Conservation (phyloP, 129 eudicot genomes). For the Artemisia tridentata region DNA sequence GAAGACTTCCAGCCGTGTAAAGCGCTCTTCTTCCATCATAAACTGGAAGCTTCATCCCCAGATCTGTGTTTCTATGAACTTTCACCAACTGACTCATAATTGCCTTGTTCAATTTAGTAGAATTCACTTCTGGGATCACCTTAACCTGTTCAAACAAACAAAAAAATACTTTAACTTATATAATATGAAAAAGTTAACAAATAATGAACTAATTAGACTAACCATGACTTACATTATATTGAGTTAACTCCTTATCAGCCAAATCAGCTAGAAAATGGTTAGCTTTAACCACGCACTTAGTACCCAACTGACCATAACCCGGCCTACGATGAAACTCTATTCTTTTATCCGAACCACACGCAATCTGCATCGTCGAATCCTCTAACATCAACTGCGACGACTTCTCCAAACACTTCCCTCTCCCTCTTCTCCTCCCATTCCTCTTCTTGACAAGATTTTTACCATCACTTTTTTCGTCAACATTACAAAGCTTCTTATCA, state of each 20-base stretch:
- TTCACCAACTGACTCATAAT: constrained; percentile 57
- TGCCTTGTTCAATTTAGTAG: constrained; percentile 51
- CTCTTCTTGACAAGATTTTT: constrained; percentile 19
- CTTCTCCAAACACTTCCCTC: constrained; percentile 30
- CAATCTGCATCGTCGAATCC: constrained; percentile 23
- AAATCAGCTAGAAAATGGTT: constrained; percentile 58
- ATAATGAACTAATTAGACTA: no score
- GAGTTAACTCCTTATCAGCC: constrained; percentile 52
- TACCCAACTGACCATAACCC: constrained; percentile 60
- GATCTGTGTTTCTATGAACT: constrained; percentile 51
- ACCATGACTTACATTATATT: constrained; percentile 48
- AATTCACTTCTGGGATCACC: constrained; percentile 59
- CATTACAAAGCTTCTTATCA: neutral
- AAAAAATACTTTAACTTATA: neutral
- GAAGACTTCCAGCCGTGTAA: constrained; percentile 66
- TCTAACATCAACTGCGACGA: constrained; percentile 19
- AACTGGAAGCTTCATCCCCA: constrained; percentile 70
- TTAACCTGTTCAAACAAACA: constrained; percentile 39
- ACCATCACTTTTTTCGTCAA: neutral
- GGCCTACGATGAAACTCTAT: constrained; percentile 53
- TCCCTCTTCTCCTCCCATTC: constrained; percentile 49
- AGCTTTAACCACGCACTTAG: constrained; percentile 61
- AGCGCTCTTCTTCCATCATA: constrained; percentile 76
- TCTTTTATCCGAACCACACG: constrained; percentile 18
- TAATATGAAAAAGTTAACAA: neutral